Conservation (phyloP, 2,329 filamentous ascomycete genomes). For the Cladosporium sp. region DNA sequence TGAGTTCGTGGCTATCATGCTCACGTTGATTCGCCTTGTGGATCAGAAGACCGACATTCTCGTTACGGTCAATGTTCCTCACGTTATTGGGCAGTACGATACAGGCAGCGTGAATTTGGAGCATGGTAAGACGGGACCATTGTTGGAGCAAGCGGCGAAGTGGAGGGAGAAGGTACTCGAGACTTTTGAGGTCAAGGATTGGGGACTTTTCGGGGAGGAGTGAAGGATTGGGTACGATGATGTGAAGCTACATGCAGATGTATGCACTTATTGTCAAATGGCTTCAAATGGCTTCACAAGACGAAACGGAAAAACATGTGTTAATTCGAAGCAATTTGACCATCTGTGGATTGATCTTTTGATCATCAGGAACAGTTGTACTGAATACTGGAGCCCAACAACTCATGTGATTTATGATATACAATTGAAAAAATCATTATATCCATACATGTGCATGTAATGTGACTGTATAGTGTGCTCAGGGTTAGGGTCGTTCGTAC, state of each 20-base stretch:
- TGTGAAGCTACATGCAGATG: too few species aligned
- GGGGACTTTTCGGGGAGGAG: constrained; percentile 64
- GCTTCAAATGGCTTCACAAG: too few species aligned
- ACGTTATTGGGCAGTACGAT: constrained; percentile 73
- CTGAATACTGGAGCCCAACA: too few species aligned
- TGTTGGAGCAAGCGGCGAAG: constrained; percentile 63
- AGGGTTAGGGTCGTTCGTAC: background rate
- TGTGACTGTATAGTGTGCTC: background rate
- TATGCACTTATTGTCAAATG: too few species aligned
- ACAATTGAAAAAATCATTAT: too few species aligned
- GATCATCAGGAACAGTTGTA: too few species aligned
- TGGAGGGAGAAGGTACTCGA: constrained; percentile 72
- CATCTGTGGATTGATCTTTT: too few species aligned
- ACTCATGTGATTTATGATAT: too few species aligned
- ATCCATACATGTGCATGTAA: too few species aligned
- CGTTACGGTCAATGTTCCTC: constrained; percentile 84
- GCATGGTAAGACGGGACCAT: constrained; percentile 64
- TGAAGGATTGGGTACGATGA: too few species aligned
- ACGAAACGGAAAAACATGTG: too few species aligned
- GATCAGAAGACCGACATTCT: constrained; percentile 77
- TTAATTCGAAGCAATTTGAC: too few species aligned
- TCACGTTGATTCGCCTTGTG: constrained; percentile 76
- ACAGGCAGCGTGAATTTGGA: constrained; percentile 71
- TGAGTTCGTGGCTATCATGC: constrained; percentile 66
- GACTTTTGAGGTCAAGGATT: constrained; percentile 77